Evolutionary conservation across 2,329 filamentous ascomycete genomes (phyloP).

Genomic region (Decorospora gaudefroyi): DNA sequence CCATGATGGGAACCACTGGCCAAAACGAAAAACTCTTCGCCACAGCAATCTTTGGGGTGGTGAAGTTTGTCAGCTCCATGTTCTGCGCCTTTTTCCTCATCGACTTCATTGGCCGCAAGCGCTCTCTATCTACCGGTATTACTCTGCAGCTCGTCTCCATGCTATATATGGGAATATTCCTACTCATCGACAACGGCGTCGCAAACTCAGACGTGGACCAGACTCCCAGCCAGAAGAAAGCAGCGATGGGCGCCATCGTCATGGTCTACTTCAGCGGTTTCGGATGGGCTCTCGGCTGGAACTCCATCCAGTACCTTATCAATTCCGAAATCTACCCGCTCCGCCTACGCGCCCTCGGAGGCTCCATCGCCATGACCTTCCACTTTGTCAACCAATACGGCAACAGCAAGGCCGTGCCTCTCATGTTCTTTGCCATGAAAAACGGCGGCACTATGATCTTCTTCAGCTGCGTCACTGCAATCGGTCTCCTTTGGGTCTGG

Average conservation of each 20-base stretch:
- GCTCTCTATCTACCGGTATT: constrained; percentile 56
- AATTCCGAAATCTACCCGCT: constrained; percentile 79
- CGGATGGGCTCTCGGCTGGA: constrained; percentile 60
- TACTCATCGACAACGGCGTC: constrained; percentile 63
- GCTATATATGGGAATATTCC: constrained; percentile 60
- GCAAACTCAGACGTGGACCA: constrained; percentile 56
- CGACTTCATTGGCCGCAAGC: constrained; percentile 76
- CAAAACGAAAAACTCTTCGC: constrained; percentile 71
- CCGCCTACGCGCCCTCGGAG: constrained; percentile 71
- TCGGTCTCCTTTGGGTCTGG: constrained; percentile 72
- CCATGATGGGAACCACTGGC: constrained; percentile 70
- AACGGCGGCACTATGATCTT: constrained; percentile 75
- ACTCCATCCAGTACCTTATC: constrained; percentile 77
- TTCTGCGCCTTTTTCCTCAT: constrained; percentile 77
- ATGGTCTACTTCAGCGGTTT: constrained; percentile 64
- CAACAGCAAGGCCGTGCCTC: constrained; percentile 71
- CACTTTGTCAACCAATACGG: constrained; percentile 82
- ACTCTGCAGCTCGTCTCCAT: constrained; percentile 56
- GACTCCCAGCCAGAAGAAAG: constrained; percentile 55
- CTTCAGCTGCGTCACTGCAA: constrained; percentile 68
- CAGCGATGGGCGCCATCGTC: constrained; percentile 66
- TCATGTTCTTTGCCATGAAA: constrained; percentile 68
- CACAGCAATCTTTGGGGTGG: constrained; percentile 74
- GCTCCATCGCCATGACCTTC: constrained; percentile 74
- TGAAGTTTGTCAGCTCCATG: constrained; percentile 70